Evolutionary conservation across 306 rosid species (phyloP).

Genomic region (Quercus alba): DNA sequence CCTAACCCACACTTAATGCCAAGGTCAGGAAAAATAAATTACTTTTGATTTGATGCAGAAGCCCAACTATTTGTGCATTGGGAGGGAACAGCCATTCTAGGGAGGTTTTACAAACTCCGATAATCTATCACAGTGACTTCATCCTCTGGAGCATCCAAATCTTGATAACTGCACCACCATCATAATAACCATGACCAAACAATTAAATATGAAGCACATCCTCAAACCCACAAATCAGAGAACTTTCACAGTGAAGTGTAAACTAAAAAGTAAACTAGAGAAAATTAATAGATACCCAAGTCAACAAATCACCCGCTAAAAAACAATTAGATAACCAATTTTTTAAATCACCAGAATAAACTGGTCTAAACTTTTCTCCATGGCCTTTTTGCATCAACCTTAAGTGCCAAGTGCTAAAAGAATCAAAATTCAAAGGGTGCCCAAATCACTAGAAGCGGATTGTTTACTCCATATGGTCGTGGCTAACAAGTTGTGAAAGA

Average conservation of each 20-base stretch:
- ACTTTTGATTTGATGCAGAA: slow-evolving; percentile 12
- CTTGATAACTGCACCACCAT: slow-evolving; percentile 79
- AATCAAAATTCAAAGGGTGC: neutral
- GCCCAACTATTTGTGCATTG: neutral
- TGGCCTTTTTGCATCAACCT: neutral
- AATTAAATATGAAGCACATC: neutral
- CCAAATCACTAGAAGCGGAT: neutral
- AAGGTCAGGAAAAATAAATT: neutral
- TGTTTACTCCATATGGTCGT: neutral
- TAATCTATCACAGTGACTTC: slow-evolving; percentile 98
- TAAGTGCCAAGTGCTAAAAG: neutral
- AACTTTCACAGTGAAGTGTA: neutral
- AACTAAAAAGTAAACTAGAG: neutral
- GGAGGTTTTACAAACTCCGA: slow-evolving; percentile 68
- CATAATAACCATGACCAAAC: neutral
- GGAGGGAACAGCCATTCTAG: slow-evolving; percentile 8
- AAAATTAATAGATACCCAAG: neutral
- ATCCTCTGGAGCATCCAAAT: slow-evolving; percentile 93
- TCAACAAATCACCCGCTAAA: neutral
- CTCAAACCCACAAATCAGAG: neutral
- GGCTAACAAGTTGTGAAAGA: neutral
- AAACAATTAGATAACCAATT: neutral
- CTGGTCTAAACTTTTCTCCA: neutral
- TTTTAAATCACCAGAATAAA: neutral
- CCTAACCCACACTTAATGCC: neutral